Evolutionary conservation across 2,329 filamentous ascomycete genomes (phyloP), one percentile per base, ranked within the genome.

Genomic region (Conoideocrella luteorostrata): DNA sequence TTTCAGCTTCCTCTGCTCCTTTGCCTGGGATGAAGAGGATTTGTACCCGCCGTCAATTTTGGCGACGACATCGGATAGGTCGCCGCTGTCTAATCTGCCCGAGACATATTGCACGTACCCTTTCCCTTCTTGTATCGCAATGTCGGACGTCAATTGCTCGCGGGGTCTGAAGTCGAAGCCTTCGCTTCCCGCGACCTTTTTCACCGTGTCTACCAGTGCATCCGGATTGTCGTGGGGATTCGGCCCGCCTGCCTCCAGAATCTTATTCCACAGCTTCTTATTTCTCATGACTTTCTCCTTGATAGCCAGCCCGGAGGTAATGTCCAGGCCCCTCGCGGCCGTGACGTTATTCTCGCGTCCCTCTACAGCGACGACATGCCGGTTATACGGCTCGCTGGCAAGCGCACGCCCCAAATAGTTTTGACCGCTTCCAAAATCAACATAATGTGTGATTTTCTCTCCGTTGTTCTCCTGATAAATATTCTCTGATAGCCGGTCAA

Each of bases 381-480:
- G 82, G 56, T 90, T 87, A 66, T 95, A 95, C 1, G 90, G 89
- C 43, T 82, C 74, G 49, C 84, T 88, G 12, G 91, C 91, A 46
- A 98, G 71, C 1, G 88, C 86, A 36, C 93, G 78, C 1, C 93
- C 91, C 4, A 98, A 80, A 58, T 98, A 98, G 59, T 96, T 97
- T 62, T 97, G 91, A 0, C 93, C 93, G 42, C 89, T 95, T 22
- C 93, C 93, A 63, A 97, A 95, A 65, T 98, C 93, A 39, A 97
- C 84, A 46, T 95, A 81, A 66, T 97, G 90, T 0, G 88, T 87
- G 47, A 96, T 82, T 12, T 73, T 65, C 38, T 71, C 65, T 1
- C 71, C 68, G 33, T 83, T 75, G 2, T 77, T 67, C 2, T 69
- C 59, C 12, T 39, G 28, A 5, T 7, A 6, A 3, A 95, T 74